A percentile compares a stretch with the other conserved stretches of the same genome.
Conservation (phyloP, 2,329 filamentous ascomycete species). For the Raffaelea ambrosiae region DNA sequence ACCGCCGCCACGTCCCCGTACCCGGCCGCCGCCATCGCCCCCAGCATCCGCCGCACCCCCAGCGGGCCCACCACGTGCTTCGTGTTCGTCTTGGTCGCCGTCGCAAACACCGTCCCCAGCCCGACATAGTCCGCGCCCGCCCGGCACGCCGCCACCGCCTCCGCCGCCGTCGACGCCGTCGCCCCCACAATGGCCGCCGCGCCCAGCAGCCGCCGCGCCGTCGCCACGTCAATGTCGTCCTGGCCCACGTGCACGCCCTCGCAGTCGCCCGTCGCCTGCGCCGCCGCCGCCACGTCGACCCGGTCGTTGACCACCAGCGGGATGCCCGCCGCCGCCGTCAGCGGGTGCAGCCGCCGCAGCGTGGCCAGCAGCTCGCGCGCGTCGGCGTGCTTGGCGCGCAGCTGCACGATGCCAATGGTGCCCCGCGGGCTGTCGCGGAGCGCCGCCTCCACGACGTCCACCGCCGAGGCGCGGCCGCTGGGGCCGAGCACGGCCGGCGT, state of each 20-base stretch:
- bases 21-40: slow-evolving; percentile 43
- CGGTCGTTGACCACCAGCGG: slow-evolving; percentile 91
- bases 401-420: slow-evolving; percentile 58
- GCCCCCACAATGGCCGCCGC: slow-evolving; percentile 77
- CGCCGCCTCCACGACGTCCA: slow-evolving; percentile 65
- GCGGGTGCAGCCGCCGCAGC: slow-evolving; percentile 59
- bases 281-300: slow-evolving; percentile 77
- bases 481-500: slow-evolving; percentile 73
- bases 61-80: slow-evolving; percentile 71
- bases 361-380: slow-evolving; percentile 63
- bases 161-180: slow-evolving; percentile 65
- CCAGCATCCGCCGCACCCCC: slow-evolving; percentile 60
- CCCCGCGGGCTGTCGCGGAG: slow-evolving; percentile 67
- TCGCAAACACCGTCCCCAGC: slow-evolving; percentile 83
- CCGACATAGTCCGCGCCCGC: slow-evolving; percentile 86
- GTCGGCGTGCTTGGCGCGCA: slow-evolving; percentile 78
- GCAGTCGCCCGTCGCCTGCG: slow-evolving; percentile 75
- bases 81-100: slow-evolving; percentile 59
- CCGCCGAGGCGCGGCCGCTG: slow-evolving; percentile 48
- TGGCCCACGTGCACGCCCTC: slow-evolving; percentile 94
- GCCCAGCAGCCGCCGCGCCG: slow-evolving; percentile 66
- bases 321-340: slow-evolving; percentile 57
- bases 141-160: slow-evolving; percentile 63
- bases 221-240: slow-evolving; percentile 62
- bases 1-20: slow-evolving; percentile 52